Percentiles rank a stretch among this genome's conserved stretches.
Conservation (phyloP, 1,284 basidiomycete species). For the Trametes versicolor region DNA sequence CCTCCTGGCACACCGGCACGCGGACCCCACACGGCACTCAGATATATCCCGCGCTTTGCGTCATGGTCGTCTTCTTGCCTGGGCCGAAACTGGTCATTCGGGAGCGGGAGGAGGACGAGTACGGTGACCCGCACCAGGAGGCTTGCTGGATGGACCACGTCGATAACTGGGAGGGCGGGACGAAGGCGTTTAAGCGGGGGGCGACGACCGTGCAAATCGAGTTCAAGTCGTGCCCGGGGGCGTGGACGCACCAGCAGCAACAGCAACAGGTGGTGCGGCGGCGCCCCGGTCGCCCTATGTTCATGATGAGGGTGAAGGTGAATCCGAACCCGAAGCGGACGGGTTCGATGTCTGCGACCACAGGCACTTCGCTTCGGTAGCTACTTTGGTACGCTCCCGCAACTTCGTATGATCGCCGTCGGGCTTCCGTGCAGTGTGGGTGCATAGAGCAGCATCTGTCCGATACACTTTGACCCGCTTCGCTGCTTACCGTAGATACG, state of each 20-base stretch:
- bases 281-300: not conserved
- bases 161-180: conserved; percentile 3
- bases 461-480: too few species aligned
- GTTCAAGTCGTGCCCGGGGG: conserved; percentile 5
- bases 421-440: too few species aligned
- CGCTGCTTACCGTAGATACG: too few species aligned
- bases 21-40: not conserved
- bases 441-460: too few species aligned
- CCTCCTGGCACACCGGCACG: not conserved
- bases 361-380: not conserved
- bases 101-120: not conserved
- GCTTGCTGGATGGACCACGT: conserved; percentile 9
- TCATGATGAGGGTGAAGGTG: not conserved
- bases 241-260: not conserved
- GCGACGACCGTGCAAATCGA: conserved; percentile 4
- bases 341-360: not conserved
- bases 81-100: not conserved
- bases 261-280: not conserved
- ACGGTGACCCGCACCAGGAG: not conserved
- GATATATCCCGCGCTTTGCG: not conserved
- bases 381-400: too few species aligned
- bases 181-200: conserved; percentile 1
- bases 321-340: conserved; percentile 3
- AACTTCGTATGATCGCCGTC: too few species aligned
- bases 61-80: conserved; percentile 1